Base-by-base conservation (phyloP, 805 yeast species). In the Alloascoidea hylecoeti region DNA sequence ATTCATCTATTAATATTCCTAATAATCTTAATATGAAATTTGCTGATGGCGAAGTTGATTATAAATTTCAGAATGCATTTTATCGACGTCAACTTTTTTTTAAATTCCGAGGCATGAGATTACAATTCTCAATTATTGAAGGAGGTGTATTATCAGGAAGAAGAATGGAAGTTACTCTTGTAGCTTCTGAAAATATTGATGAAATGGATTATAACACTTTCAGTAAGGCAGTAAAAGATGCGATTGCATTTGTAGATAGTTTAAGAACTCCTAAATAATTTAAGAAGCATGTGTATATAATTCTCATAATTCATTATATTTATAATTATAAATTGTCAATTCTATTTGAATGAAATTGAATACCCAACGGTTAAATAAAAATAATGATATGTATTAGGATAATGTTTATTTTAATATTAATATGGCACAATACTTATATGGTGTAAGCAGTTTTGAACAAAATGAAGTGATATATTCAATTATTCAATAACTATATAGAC, bases 131-230 rank as follows among this genome's bases (percentile, higher is more conserved):
- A 33, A 49, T 62, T 14, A 54, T 69, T 14, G 79, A 75, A 47
- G 77, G 78, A n/a, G 80, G 79, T 3, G 52, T 62, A 4, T 55
- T 70, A 35, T 78, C 78, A 9, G 80, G 80, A 1, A 56, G 74
- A 41, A 55, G 61, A 17, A 43, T 58, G 5, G 80, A 75, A 49
- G 61, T 70, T 39, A 56, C 63, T 42, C 52, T 74, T 43, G 65
- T 70, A 36, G 30, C 30, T 9, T 9, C 9, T n/a, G 30, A 23
- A 23, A 9, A n/a, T 9, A n/a, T 9, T 9, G 30, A n/a, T 9
- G 30, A 23, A 9, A 23, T 23, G n/a, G n/a, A n/a, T n/a, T 9
- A n/a, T 9, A n/a, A 23, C 9, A 23, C 13, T n/a, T 23, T 9
- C 30, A 23, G 9, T 9, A n/a, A 23, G 30, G 13, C n/a, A 9